A percentile compares a stretch with the other conserved stretches of the same genome.
Evolutionary conservation across 176 grass and related monocot genomes (phyloP).

Genomic region (Paspalum vaginatum): DNA sequence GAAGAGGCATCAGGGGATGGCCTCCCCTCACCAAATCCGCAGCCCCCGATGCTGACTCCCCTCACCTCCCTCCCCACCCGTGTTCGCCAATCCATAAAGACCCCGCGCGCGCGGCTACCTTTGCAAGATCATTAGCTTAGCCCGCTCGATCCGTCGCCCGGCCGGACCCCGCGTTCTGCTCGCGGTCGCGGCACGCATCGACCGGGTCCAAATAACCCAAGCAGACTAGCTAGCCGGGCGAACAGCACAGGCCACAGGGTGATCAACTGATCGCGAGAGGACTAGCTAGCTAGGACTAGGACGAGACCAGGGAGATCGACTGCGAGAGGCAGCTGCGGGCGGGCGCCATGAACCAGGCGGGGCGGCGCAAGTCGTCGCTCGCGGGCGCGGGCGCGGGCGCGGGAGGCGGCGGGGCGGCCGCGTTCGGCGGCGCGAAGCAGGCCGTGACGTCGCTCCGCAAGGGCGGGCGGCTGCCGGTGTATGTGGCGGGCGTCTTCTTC

Average conservation of each 20-base stretch:
- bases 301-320: no score
- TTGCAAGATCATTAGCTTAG: no score
- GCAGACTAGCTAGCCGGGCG: neutral
- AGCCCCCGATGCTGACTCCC: slow-evolving; percentile 15
- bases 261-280: no score
- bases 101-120: neutral
- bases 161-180: neutral
- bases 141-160: no score
- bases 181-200: slow-evolving; percentile 1
- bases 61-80: no score
- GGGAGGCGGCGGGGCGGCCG: slow-evolving; percentile 10
- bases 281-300: no score
- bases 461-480: slow-evolving; percentile 57
- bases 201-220: neutral
- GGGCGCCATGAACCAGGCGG: slow-evolving; percentile 46
- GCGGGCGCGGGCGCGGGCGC: slow-evolving; percentile 13
- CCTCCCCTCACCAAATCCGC: slow-evolving; percentile 49
- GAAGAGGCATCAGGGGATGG: slow-evolving; percentile 30
- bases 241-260: no score
- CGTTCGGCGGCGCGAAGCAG: slow-evolving; percentile 40
- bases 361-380: slow-evolving; percentile 53
- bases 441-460: slow-evolving; percentile 39
- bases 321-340: neutral
- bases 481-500: slow-evolving; percentile 55
- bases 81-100: slow-evolving; percentile 37